Evolutionary conservation across 2,329 filamentous ascomycete genomes (phyloP).

Genomic region (Aaosphaeria pasadenensis): DNA sequence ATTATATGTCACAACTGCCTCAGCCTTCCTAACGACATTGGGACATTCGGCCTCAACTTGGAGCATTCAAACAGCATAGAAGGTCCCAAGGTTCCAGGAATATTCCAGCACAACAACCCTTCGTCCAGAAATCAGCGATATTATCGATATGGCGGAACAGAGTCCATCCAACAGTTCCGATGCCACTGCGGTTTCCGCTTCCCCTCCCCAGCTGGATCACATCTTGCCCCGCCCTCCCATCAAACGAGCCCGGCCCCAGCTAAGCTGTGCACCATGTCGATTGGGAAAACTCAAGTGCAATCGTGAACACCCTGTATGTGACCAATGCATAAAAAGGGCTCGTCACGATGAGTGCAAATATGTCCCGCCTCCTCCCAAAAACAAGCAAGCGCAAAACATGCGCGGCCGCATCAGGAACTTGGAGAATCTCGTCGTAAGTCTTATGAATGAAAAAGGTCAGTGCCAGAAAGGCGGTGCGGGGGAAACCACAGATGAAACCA

Average conservation of each 20-base stretch:
- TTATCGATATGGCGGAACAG: constrained; percentile 3
- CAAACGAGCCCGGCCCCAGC: constrained; percentile 21
- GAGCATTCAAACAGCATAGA: background rate
- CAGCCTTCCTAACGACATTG: too few relatives aligned
- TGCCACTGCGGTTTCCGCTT: background rate
- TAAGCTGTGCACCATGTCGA: constrained; percentile 24
- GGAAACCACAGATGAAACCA: background rate
- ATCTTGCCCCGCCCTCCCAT: constrained; percentile 15
- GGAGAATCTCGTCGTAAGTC: constrained; percentile 24
- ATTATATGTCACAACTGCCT: too few relatives aligned
- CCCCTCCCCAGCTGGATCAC: constrained; percentile 3
- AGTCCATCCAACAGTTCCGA: constrained; percentile 5
- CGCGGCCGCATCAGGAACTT: constrained; percentile 24
- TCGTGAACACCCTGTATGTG: constrained; percentile 24
- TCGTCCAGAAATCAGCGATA: background rate
- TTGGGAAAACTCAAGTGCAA: constrained; percentile 29
- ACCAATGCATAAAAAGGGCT: constrained; percentile 25
- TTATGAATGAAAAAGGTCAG: constrained; percentile 26
- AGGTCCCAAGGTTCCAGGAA: background rate
- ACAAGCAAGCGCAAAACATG: constrained; percentile 27
- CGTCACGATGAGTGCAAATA: constrained; percentile 19
- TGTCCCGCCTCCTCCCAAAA: constrained; percentile 19
- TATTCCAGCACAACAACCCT: background rate
- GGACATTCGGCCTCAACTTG: background rate
- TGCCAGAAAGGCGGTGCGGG: constrained; percentile 1